Evolutionary conservation across 768 basidiomycete species (phyloP).

Genomic region (Lyophyllum atratum): DNA sequence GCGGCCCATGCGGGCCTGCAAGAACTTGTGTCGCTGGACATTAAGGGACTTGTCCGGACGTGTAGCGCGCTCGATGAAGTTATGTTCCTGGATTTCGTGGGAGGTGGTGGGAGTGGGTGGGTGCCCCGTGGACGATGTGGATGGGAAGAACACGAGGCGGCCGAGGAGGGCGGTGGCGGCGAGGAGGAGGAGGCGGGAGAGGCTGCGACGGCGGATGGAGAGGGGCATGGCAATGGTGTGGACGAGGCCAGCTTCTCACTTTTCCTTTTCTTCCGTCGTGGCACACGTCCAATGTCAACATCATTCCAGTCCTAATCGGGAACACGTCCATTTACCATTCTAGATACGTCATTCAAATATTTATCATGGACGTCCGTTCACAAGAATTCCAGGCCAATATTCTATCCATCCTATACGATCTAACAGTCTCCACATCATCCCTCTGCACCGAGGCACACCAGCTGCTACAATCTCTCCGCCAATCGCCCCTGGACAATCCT

Average conservation of each 20-base stretch:
- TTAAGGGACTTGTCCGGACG: slow-evolving; percentile 78
- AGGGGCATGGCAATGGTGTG: slow-evolving; percentile 34
- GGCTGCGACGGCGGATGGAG: slow-evolving; percentile 48
- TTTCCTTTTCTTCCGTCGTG: neutral
- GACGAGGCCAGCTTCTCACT: neutral
- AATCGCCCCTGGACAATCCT: neutral
- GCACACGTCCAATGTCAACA: neutral
- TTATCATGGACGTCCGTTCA: no score
- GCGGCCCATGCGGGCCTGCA: slow-evolving; percentile 87
- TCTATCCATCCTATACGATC: neutral
- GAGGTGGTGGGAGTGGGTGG: slow-evolving; percentile 19
- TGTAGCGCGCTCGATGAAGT: slow-evolving; percentile 56
- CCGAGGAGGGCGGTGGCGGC: slow-evolving; percentile 33
- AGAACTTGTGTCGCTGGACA: slow-evolving; percentile 83
- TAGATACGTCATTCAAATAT: no score
- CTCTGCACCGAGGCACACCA: neutral
- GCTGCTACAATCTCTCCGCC: neutral
- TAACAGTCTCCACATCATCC: neutral
- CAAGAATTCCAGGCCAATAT: neutral
- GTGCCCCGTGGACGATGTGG: slow-evolving; percentile 31
- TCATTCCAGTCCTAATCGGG: slow-evolving; percentile 7
- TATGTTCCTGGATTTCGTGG: slow-evolving; percentile 50
- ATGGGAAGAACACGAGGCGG: slow-evolving; percentile 37
- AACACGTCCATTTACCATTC: no score
- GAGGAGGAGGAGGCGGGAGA: slow-evolving; percentile 44